These are phyloP conservation scores for Cyberlindnera saturnus DNA, from an alignment of 805 yeast genomes.

Conservation along the genomic window DNA sequence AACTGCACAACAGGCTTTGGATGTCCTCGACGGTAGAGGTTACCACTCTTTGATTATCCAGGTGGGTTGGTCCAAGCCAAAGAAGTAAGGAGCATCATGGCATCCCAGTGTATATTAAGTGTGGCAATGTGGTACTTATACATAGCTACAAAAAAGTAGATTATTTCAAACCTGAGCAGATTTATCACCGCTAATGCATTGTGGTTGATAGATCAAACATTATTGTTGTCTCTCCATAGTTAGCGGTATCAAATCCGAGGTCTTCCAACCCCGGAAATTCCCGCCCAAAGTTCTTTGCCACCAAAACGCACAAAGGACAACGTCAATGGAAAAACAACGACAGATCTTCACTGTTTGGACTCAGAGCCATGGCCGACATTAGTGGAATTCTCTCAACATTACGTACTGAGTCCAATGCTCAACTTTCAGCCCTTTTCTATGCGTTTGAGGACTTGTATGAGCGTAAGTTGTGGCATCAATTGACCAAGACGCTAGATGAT, in stretches of 20 bases:
- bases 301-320: neutral
- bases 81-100: neutral
- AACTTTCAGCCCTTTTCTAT: slow-evolving; percentile 54
- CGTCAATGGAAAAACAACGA: neutral
- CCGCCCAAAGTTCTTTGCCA: too few species aligned
- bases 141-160: too few species aligned
- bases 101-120: too few species aligned
- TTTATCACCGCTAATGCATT: too few species aligned
- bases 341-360: neutral
- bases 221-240: too few species aligned
- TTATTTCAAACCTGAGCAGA: too few species aligned
- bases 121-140: too few species aligned
- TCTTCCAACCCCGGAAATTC: too few species aligned
- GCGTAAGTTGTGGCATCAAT: slow-evolving; percentile 91
- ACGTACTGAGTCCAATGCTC: slow-evolving; percentile 61
- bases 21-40: slow-evolving; percentile 81
- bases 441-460: slow-evolving; percentile 81
- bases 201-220: too few species aligned
- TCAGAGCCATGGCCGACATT: slow-evolving; percentile 11
- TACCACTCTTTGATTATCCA: slow-evolving; percentile 79
- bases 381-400: slow-evolving; percentile 34
- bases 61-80: slow-evolving; percentile 51
- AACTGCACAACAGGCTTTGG: slow-evolving; percentile 73
- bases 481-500: slow-evolving; percentile 59
- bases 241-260: too few species aligned